Conservation (phyloP, 306 rosid genomes). For the Cucurbita pepo region DNA sequence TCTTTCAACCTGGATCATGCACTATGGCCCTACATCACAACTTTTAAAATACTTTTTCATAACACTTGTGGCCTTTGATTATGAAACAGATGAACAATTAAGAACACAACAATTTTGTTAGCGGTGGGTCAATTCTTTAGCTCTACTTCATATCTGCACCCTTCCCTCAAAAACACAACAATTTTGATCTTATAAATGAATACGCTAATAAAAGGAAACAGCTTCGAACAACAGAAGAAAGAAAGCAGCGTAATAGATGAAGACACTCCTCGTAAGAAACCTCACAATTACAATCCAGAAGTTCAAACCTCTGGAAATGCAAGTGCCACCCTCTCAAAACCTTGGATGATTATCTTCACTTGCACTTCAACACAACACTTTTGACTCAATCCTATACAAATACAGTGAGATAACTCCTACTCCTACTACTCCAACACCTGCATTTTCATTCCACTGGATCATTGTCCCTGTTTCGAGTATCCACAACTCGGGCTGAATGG, state of each 20-base stretch:
- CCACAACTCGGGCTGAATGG: background rate
- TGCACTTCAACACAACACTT: background rate
- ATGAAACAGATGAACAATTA: too few relatives aligned
- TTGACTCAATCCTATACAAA: background rate
- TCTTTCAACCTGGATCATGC: too few relatives aligned
- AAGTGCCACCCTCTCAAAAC: conserved; percentile 3
- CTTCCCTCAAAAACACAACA: background rate
- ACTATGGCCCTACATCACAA: too few relatives aligned
- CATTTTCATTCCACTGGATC: background rate
- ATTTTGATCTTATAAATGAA: background rate
- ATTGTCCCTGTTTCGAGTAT: background rate
- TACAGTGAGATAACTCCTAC: background rate
- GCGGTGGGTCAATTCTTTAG: too few relatives aligned
- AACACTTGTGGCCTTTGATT: too few relatives aligned
- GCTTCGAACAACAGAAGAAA: background rate
- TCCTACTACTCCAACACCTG: background rate
- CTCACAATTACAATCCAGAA: conserved; percentile 7
- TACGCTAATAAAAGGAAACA: background rate
- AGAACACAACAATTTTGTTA: background rate
- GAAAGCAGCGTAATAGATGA: background rate
- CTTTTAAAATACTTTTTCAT: too few relatives aligned
- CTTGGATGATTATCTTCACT: background rate
- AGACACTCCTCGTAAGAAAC: background rate
- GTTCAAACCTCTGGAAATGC: background rate
- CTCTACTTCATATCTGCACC: background rate